Percentiles rank a stretch among this genome's conserved stretches.
Evolutionary conservation across 2,329 filamentous ascomycete genomes (phyloP).

Genomic region (Aschersonia sp.): DNA sequence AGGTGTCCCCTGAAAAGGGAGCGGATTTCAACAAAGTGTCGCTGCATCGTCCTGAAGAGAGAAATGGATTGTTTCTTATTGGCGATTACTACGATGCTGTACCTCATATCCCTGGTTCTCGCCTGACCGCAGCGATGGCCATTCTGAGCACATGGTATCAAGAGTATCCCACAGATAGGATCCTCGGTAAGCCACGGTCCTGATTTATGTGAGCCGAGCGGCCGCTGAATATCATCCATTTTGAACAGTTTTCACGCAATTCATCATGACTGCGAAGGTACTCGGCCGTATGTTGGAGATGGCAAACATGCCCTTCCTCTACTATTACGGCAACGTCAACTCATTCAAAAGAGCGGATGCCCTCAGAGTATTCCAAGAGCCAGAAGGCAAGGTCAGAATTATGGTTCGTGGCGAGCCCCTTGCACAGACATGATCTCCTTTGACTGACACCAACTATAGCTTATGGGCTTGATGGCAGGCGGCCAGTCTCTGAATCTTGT

Average conservation of each 20-base stretch:
- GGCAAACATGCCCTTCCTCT: constrained; percentile 19
- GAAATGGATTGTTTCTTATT: constrained; percentile 11
- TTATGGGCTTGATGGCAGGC: constrained; percentile 20
- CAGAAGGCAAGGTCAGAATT: constrained; percentile 12
- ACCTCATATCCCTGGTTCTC: constrained; percentile 13
- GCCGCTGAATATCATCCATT: rapidly evolving
- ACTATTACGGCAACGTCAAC: constrained; percentile 17
- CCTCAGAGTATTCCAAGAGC: constrained; percentile 9
- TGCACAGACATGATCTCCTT: constrained; percentile 1
- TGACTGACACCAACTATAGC: constrained; percentile 9
- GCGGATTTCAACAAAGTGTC: neutral
- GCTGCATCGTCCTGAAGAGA: constrained; percentile 1
- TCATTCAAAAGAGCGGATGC: neutral
- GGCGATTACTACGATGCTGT: neutral
- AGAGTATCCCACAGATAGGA: constrained; percentile 20
- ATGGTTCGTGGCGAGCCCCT: constrained; percentile 15
- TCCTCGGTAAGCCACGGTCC: constrained; percentile 16
- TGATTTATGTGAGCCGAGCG: neutral
- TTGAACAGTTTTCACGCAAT: constrained; percentile 20
- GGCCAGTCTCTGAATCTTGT: constrained; percentile 25
- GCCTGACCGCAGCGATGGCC: constrained; percentile 15
- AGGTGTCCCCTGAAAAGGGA: neutral
- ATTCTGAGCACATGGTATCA: constrained; percentile 17
- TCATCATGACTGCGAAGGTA: constrained; percentile 15
- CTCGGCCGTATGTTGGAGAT: constrained; percentile 20